These are phyloP conservation scores for Flueggea neowawraea DNA, from an alignment of 441 rosid genomes.

Conservation along the genomic window DNA sequence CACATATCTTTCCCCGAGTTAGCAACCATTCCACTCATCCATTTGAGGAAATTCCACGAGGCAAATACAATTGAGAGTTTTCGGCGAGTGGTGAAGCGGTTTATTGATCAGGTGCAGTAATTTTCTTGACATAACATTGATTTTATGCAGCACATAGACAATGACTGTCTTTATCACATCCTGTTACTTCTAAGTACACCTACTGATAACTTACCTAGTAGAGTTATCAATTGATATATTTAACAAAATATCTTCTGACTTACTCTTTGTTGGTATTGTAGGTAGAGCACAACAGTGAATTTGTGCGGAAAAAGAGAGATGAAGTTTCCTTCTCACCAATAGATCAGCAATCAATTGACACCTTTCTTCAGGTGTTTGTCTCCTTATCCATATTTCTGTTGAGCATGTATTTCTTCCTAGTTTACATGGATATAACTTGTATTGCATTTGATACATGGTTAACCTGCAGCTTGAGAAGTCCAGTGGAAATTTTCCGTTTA, in stretches of 20 bases:
- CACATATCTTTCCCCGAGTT: conserved; percentile 92
- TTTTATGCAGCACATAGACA: not conserved
- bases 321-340: conserved; percentile 82
- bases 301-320: conserved; percentile 79
- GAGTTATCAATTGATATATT: too few species aligned
- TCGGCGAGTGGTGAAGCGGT: conserved; percentile 58
- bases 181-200: too few species aligned
- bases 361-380: conserved; percentile 44
- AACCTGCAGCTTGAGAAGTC: conserved; percentile 60
- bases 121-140: not conserved
- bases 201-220: too few species aligned
- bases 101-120: conserved; percentile 64
- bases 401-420: not conserved
- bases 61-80: conserved; percentile 51
- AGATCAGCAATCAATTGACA: conserved; percentile 51
- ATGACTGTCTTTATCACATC: too few species aligned
- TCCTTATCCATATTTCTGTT: not conserved
- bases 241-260: not conserved
- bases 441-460: not conserved
- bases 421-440: not conserved
- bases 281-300: conserved; percentile 80
- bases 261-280: conserved; percentile 18
- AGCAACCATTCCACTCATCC: conserved; percentile 70
- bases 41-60: conserved; percentile 64
- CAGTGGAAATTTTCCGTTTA: conserved; percentile 45